Percentiles rank a stretch among this genome's conserved stretches.
These are phyloP conservation scores for Aphanomyces stellatus DNA, from an alignment of 352 stramenopile species.

Conservation along the genomic window DNA sequence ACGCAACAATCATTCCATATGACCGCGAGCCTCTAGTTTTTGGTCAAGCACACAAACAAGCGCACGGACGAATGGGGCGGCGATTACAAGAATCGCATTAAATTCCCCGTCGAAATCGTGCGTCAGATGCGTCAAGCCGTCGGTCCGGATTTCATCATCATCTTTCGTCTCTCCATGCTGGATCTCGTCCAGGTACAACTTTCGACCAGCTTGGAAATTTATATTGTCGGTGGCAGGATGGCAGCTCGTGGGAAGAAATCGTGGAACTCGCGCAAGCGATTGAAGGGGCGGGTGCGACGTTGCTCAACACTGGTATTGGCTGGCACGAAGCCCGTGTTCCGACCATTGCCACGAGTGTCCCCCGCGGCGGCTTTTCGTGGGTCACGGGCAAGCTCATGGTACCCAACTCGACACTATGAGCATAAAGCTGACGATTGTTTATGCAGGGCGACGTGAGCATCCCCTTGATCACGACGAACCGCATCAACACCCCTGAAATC, in stretches of 20 bases:
- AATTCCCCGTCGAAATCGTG: slow-evolving; percentile 93
- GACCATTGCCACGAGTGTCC: slow-evolving; percentile 95
- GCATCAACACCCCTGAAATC: slow-evolving; percentile 93
- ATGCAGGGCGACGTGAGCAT: slow-evolving; percentile 63
- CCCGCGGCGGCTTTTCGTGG: slow-evolving; percentile 90
- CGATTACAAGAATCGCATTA: slow-evolving; percentile 89
- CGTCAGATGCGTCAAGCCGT: slow-evolving; percentile 80
- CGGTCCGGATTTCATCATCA: slow-evolving; percentile 95
- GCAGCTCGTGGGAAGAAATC: slow-evolving; percentile 79
- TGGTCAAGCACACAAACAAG: slow-evolving; percentile 92
- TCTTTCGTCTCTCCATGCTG: slow-evolving; percentile 95
- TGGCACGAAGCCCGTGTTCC: slow-evolving; percentile 97
- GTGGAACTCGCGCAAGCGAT: slow-evolving; percentile 86
- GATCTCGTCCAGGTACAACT: slow-evolving; percentile 85
- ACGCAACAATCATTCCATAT: background rate
- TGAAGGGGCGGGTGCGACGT: slow-evolving; percentile 88
- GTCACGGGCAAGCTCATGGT: slow-evolving; percentile 88
- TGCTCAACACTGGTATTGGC: slow-evolving; percentile 98
- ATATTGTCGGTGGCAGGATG: slow-evolving; percentile 32
- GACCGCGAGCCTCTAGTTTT: slow-evolving; percentile 49
- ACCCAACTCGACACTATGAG: background rate
- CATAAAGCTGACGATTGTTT: background rate
- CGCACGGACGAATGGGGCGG: slow-evolving; percentile 93
- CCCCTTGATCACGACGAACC: slow-evolving; percentile 94
- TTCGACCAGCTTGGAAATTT: background rate